Evolutionary conservation across 805 yeast species (phyloP).

Genomic region (Lachancea quebecensis): DNA sequence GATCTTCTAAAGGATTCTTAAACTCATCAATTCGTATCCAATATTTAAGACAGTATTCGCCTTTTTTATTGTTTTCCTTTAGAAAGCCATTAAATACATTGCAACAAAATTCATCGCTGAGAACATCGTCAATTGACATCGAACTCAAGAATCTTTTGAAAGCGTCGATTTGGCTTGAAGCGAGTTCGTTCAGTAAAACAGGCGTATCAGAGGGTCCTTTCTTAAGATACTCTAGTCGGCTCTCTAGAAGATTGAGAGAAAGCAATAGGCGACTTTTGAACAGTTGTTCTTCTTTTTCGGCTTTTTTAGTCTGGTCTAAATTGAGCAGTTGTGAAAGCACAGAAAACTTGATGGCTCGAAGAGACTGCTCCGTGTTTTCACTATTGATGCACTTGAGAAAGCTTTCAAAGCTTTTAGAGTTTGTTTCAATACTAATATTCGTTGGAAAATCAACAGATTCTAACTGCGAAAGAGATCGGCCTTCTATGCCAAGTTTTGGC

Average conservation of each 20-base stretch:
- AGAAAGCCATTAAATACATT: constrained; percentile 15
- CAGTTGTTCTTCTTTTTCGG: constrained; percentile 5
- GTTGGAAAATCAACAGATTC: constrained; percentile 4
- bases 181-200: neutral
- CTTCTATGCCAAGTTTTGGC: constrained; percentile 1
- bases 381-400: constrained; percentile 21
- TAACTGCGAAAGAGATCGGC: neutral
- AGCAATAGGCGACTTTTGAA: constrained; percentile 17
- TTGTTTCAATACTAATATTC: constrained; percentile 10
- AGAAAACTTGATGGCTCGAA: constrained; percentile 16
- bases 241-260: constrained; percentile 23
- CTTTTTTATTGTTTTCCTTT: neutral
- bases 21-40: constrained; percentile 64
- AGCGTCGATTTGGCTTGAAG: constrained; percentile 6
- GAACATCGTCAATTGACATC: constrained; percentile 16
- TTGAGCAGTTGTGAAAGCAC: constrained; percentile 17
- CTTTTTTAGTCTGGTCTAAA: constrained; percentile 2
- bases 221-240: constrained; percentile 12
- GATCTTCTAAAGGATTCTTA: constrained; percentile 60
- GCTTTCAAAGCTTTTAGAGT: constrained; percentile 25
- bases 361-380: constrained; percentile 11
- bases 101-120: constrained; percentile 14
- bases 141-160: constrained; percentile 14
- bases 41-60: constrained; percentile 41
- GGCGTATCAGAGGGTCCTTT: neutral